A percentile compares a stretch with the other conserved stretches of the same genome.
phyloP scores from a whole-genome alignment of 371 early-diverging fungal species.

The Blakeslea trispora region DNA sequence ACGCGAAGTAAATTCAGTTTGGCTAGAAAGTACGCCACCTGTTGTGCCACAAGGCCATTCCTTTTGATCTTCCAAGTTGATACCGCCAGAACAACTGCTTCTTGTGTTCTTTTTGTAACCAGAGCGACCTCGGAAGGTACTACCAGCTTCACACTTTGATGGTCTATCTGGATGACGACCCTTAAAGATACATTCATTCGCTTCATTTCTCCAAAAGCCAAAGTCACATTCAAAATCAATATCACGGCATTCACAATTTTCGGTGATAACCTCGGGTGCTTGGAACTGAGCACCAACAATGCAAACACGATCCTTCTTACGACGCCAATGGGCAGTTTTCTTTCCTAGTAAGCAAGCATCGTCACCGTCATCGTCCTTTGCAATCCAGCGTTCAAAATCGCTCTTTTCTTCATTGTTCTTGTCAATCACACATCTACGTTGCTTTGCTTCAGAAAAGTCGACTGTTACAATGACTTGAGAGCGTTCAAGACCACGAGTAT shows the following conservation, averaged over 20 bases:
- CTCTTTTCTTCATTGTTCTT: conserved; percentile 55
- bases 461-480: conserved; percentile 43
- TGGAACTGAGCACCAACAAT: conserved; percentile 68
- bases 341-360: conserved; percentile 49
- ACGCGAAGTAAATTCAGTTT: conserved; percentile 46
- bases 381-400: conserved; percentile 82
- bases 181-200: conserved; percentile 63
- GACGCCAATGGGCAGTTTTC: conserved; percentile 69
- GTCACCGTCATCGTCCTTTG: conserved; percentile 59
- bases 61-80: conserved; percentile 54
- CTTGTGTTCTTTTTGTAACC: conserved; percentile 68
- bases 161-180: conserved; percentile 75
- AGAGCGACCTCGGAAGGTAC: conserved; percentile 63
- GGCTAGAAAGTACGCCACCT: conserved; percentile 30
- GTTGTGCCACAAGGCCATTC: conserved; percentile 48
- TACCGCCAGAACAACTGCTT: conserved; percentile 68
- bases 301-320: conserved; percentile 77
- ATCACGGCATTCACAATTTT: conserved; percentile 68
- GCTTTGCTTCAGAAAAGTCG: conserved; percentile 43
- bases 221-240: conserved; percentile 81
- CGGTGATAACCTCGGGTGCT: conserved; percentile 49
- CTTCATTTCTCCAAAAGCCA: conserved; percentile 73
- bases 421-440: conserved; percentile 55
- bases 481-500: conserved; percentile 23
- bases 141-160: conserved; percentile 51